A percentile compares a stretch with the other conserved stretches of the same genome.
Evolutionary conservation across 306 rosid species (phyloP).

Genomic region (Medicago truncatula): DNA sequence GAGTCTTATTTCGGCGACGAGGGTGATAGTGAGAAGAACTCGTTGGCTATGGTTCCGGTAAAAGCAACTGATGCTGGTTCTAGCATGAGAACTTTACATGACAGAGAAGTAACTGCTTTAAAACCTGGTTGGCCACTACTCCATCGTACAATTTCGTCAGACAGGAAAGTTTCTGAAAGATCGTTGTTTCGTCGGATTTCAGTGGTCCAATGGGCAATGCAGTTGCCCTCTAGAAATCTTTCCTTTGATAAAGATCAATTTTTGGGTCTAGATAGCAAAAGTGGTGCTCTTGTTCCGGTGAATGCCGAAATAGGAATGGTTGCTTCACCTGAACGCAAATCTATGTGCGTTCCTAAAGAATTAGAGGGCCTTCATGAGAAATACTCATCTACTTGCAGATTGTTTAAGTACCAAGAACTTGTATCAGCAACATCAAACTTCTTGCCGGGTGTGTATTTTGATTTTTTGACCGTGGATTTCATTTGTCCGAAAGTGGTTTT

Average conservation of each 20-base stretch:
- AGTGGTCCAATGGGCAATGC: conserved; percentile 97
- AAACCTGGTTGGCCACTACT: conserved; percentile 98
- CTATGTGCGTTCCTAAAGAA: conserved; percentile 57
- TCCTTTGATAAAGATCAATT: conserved; percentile 41
- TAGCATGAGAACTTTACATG: conserved; percentile 38
- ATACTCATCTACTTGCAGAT: conserved; percentile 79
- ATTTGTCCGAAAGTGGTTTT: conserved; percentile 9
- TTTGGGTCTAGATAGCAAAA: conserved; percentile 56
- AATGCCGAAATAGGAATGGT: conserved; percentile 49
- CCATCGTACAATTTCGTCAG: conserved; percentile 47
- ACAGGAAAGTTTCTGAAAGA: conserved; percentile 39
- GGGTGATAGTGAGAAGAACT: conserved; percentile 46
- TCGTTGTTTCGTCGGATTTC: conserved; percentile 59
- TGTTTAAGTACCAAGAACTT: conserved; percentile 79
- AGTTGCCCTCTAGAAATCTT: conserved; percentile 67
- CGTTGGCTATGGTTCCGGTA: conserved; percentile 84
- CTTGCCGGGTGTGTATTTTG: conserved; percentile 62
- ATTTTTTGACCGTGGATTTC: conserved; percentile 16
- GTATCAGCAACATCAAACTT: conserved; percentile 78
- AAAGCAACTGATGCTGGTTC: conserved; percentile 46
- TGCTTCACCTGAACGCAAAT: conserved; percentile 52
- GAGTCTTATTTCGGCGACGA: conserved; percentile 46
- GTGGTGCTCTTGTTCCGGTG: conserved; percentile 81
- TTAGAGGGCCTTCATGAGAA: conserved; percentile 85
- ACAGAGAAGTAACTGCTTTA: conserved; percentile 48